Base-by-base conservation (phyloP, 2,329 filamentous ascomycete genomes). In the Claviceps humidiphila region DNA sequence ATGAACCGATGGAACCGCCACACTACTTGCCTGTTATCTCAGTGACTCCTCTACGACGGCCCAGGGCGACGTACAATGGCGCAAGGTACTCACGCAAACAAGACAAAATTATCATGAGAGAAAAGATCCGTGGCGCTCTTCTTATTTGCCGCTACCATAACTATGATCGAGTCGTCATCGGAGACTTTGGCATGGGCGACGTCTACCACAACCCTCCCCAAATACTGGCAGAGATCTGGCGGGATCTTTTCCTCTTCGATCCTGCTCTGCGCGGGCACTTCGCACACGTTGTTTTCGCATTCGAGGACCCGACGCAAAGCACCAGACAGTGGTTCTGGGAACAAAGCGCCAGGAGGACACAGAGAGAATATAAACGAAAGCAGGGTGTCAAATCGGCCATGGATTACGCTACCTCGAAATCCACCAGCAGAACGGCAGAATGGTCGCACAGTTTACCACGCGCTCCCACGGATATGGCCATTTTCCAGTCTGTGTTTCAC, bases 91-190 rank as follows among this genome's bases (percentile, higher is more conserved):
- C 83, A 0, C 89, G 89, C 65, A 71, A 74, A 3, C 74, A 82
- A 59, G 86, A 89, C 67, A 78, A 77, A 55, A 80, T 85, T 57
- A 74, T 88, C 63, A 85, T 87, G 68, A 76, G 75, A 60, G 81
- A 85, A 60, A 88, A 89, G 67, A 82, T 89, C 64, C 78, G 81
- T 22, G 78, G 80, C 1, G 81, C 84, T 2, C 75, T 89, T 17
- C 76, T 81, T 46, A 87, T 89, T 56, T 86, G 84, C 56, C 77
- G 77, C n/a, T 78, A 75, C 60, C 74, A 80, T 58, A 70, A 72
- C 53, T 79, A 81, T 60, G 68, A 71, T 43, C 72, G 74, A 54
- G 70, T 85, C 20, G 77, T 81, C 49, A 76, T 84, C 53, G 80
- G 79, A 20, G 81, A 81, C 57, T 85, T 84, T 60, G 81, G 81